Percentiles rank a stretch among this genome's conserved stretches.
Conservation (phyloP, 164 flowering plant species). For the Berberis vulgaris region DNA sequence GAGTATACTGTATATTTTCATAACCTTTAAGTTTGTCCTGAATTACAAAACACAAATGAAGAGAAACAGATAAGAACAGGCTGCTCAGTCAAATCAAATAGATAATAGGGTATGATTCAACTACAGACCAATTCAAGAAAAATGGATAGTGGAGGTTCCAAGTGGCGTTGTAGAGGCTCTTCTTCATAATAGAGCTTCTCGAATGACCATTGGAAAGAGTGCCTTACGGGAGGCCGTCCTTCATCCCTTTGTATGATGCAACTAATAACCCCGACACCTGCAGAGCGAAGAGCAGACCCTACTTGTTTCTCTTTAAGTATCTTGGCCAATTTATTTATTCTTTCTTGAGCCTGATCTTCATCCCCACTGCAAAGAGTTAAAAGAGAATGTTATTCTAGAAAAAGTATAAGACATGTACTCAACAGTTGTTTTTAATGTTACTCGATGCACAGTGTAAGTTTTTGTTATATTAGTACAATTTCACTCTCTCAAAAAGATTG, state of each 20-base stretch:
- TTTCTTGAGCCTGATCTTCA: slow-evolving; percentile 99
- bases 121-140: slow-evolving; percentile 90
- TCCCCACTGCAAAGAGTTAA: slow-evolving; percentile 70
- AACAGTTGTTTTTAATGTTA: no score
- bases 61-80: slow-evolving; percentile 5
- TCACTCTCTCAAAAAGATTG: no score
- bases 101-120: neutral
- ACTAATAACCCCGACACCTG: slow-evolving; percentile 84
- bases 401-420: no score
- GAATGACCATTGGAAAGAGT: slow-evolving; percentile 87
- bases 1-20: slow-evolving; percentile 64
- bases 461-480: no score
- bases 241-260: slow-evolving; percentile 99
- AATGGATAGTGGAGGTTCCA: slow-evolving; percentile 97
- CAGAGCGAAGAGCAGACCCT: slow-evolving; percentile 53
- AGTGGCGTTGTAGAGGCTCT: slow-evolving; percentile 88
- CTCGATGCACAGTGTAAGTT: no score
- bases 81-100: neutral
- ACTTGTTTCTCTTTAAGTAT: slow-evolving; percentile 79
- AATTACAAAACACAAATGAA: slow-evolving; percentile 10
- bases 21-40: slow-evolving; percentile 97
- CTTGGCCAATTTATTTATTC: slow-evolving; percentile 85
- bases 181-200: slow-evolving; percentile 75
- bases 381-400: neutral
- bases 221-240: slow-evolving; percentile 96